Evolutionary conservation across 2,329 filamentous ascomycete species (phyloP), one percentile per base, ranked within the genome.

Genomic region (Colletotrichum graminicola): DNA sequence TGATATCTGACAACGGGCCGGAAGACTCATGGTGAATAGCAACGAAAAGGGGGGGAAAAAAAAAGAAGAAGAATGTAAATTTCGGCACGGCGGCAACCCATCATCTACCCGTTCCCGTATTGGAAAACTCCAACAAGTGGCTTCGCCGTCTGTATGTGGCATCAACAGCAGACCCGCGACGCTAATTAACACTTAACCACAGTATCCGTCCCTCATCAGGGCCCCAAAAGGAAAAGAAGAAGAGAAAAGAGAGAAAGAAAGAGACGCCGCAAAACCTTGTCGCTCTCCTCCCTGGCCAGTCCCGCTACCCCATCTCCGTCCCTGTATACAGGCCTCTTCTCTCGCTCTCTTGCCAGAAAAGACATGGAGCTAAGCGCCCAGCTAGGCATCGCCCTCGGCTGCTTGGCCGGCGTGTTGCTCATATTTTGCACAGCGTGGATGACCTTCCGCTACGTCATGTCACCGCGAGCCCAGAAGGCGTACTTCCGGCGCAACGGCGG

Each of bases 401-500:
- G 45, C 34, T 12, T 71, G 6, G 41, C 29, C 16, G 43, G 39
- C 12, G 18, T 64, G 5, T 36, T 52, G 10, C 2, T 32, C 21
- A 12, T 49, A 12, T 43, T 16, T 14, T 67, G 36, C 8, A 43
- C 10, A 7, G 49, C 61, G 21, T 55, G 23, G 23, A 16, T 52
- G 14, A 32, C 54, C 5, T 61, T 36, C n/a, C 51, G 56, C 43
- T 49, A 43, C 45, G 29, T 67, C 51, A 62, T 71, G 47, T 71
- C 67, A 34, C 57, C 67, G 21, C 41, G 57, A n/a, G 57, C 57
- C 21, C 63, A 67, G 51, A 43, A 45, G 34, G 36, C 55, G n/a
- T 67, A 67, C n/a, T 51, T 62, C 16, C 11, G 14, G n/a, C 67
- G 64, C 18, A 60, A 62, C 16, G 54, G 51, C 11, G 67, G 55